A percentile compares a stretch with the other conserved stretches of the same genome.
phyloP scores from a whole-genome alignment of 148 eudicot species.

The Selenicereus undatus region DNA sequence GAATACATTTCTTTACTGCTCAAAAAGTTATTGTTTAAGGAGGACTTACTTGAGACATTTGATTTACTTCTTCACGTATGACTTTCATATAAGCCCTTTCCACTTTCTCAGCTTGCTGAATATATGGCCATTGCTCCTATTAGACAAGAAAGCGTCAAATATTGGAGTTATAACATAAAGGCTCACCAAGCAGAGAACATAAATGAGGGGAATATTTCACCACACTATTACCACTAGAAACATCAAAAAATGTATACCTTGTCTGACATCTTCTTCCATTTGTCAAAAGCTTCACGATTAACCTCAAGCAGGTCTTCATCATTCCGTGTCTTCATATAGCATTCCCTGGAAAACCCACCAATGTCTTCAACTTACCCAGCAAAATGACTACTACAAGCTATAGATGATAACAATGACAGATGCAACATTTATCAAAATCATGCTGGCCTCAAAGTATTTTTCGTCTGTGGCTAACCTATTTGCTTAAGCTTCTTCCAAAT shows the following conservation, averaged over 20 bases:
- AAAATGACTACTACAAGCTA: neutral
- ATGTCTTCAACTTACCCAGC: neutral
- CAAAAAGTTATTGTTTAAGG: neutral
- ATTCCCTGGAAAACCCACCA: slow-evolving; percentile 51
- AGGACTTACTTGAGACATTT: slow-evolving; percentile 36
- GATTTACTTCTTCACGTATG: slow-evolving; percentile 41
- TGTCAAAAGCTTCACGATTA: slow-evolving; percentile 47
- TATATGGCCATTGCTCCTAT: slow-evolving; percentile 50
- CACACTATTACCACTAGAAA: neutral
- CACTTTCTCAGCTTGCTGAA: slow-evolving; percentile 38
- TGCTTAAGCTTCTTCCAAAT: too few relatives aligned
- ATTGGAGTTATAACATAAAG: neutral
- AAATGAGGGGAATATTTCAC: neutral
- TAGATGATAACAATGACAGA: too few relatives aligned
- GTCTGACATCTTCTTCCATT: slow-evolving; percentile 59
- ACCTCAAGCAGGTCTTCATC: slow-evolving; percentile 36
- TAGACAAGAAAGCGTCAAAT: slow-evolving; percentile 18
- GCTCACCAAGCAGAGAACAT: neutral
- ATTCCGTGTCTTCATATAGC: slow-evolving; percentile 34
- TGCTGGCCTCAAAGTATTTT: too few relatives aligned
- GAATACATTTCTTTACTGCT: neutral
- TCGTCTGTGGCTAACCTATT: too few relatives aligned
- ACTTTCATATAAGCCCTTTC: slow-evolving; percentile 35
- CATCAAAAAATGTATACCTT: slow-evolving; percentile 33
- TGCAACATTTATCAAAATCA: neutral